phyloP scores from a whole-genome alignment of 495 filamentous ascomycete genomes.

The Neurospora tetraspora region DNA sequence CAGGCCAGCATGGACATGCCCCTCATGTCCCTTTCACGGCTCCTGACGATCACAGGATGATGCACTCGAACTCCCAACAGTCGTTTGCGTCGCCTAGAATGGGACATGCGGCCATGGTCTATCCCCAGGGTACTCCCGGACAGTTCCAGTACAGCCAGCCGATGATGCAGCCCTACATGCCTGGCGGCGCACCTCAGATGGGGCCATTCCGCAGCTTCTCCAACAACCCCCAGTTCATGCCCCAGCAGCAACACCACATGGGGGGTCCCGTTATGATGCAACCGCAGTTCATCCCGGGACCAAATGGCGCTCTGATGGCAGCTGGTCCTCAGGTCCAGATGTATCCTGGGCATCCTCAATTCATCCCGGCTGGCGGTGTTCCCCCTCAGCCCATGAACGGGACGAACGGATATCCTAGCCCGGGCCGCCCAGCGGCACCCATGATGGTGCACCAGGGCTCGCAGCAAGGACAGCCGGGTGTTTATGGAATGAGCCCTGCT shows the following conservation, averaged over 20 bases:
- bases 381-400: constrained; percentile 50
- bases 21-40: constrained; percentile 52
- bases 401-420: constrained; percentile 75
- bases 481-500: constrained; percentile 57
- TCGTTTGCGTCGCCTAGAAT: constrained; percentile 71
- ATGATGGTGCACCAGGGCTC: constrained; percentile 68
- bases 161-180: constrained; percentile 60
- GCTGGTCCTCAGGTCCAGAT: constrained; percentile 62
- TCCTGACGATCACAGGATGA: constrained; percentile 77
- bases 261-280: constrained; percentile 73
- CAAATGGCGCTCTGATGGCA: constrained; percentile 44
- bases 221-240: constrained; percentile 55
- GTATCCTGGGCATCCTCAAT: constrained; percentile 53
- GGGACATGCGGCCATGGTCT: constrained; percentile 57
- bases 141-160: constrained; percentile 66
- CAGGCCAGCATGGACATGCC: constrained; percentile 49
- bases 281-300: constrained; percentile 47
- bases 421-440: constrained; percentile 64
- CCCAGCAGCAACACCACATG: constrained; percentile 52
- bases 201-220: constrained; percentile 42
- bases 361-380: constrained; percentile 50
- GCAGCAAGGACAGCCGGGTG: constrained; percentile 56
- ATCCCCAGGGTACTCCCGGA: constrained; percentile 54
- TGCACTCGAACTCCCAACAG: constrained; percentile 68
- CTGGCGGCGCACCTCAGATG: constrained; percentile 52